These are phyloP conservation scores for Puya raimondii DNA, from an alignment of 176 grass and related monocot species.

Conservation along the genomic window DNA sequence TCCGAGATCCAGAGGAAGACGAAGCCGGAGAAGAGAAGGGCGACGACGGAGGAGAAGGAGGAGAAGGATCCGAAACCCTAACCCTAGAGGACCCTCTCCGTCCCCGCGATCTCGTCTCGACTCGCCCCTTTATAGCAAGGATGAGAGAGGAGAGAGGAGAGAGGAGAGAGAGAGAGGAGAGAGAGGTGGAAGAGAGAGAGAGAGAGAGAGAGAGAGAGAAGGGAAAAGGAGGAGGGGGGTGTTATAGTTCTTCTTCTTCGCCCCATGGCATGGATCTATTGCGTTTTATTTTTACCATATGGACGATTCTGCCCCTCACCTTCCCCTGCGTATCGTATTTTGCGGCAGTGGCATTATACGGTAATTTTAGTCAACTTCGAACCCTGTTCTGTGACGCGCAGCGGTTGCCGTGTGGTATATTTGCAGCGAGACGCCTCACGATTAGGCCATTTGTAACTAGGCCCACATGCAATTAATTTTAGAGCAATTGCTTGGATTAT, in stretches of 20 bases:
- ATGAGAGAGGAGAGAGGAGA: slow-evolving; percentile 19
- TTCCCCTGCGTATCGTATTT: background rate
- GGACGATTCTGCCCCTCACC: slow-evolving; percentile 53
- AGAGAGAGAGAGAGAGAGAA: slow-evolving; percentile 11
- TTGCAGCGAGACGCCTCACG: background rate
- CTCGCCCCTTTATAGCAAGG: slow-evolving; percentile 33
- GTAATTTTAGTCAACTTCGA: background rate
- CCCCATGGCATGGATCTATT: slow-evolving; percentile 40
- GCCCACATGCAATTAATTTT: no score
- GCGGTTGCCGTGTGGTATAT: background rate
- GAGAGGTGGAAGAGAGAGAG: slow-evolving; percentile 13
- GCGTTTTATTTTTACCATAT: slow-evolving; percentile 18
- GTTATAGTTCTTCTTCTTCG: slow-evolving; percentile 3
- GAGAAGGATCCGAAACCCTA: slow-evolving; percentile 28
- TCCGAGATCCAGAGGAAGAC: background rate
- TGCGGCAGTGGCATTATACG: background rate
- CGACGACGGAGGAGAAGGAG: slow-evolving; percentile 2
- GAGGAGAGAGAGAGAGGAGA: slow-evolving; percentile 20
- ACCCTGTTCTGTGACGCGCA: background rate
- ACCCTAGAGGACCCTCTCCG: slow-evolving; percentile 44
- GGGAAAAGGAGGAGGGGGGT: slow-evolving; percentile 26
- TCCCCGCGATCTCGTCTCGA: background rate
- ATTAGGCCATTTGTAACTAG: no score
- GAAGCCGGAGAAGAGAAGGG: slow-evolving; percentile 15
- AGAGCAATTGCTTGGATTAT: no score